Evolutionary conservation across 129 eudicot species (phyloP).

Genomic region (Saussurea involucrata): DNA sequence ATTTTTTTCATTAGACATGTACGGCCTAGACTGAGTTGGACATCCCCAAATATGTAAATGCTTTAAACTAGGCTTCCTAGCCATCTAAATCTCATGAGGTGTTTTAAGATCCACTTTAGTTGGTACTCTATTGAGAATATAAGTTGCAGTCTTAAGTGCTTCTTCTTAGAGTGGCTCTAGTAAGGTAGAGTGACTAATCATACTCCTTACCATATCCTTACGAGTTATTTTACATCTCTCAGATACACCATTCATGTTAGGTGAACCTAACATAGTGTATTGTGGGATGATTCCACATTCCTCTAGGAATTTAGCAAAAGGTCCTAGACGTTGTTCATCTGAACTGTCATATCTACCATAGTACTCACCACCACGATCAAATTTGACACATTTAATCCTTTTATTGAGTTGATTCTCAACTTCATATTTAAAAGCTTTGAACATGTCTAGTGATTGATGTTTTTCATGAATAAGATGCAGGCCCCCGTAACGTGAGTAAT

Average conservation of each 20-base stretch:
- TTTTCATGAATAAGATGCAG: too few species aligned
- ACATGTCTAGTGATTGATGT: not conserved
- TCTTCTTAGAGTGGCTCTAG: too few species aligned
- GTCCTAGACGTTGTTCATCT: constrained; percentile 10
- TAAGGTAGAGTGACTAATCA: too few species aligned
- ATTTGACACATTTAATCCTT: not conserved
- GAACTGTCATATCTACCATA: too few species aligned
- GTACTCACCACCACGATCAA: constrained; percentile 20
- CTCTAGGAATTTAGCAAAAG: constrained; percentile 2
- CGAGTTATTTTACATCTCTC: constrained; percentile 13
- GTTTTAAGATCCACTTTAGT: too few species aligned
- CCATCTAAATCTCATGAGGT: not conserved
- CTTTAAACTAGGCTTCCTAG: not conserved
- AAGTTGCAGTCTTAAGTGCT: constrained; percentile 1
- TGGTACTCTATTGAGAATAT: too few species aligned
- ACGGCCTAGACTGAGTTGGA: too few species aligned
- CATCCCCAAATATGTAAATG: constrained; percentile 2
- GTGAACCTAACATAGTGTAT: too few species aligned
- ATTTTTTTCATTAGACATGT: not conserved
- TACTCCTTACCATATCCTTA: too few species aligned
- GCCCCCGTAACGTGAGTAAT: too few species aligned
- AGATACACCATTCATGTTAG: too few species aligned
- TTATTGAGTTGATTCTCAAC: constrained; percentile 16
- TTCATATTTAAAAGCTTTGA: constrained; percentile 1
- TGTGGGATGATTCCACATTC: constrained; percentile 21